Percentiles rank a stretch among this genome's conserved stretches.
Evolutionary conservation across 371 early-diverging fungal species (phyloP).

Genomic region (Mortierella sp.): DNA sequence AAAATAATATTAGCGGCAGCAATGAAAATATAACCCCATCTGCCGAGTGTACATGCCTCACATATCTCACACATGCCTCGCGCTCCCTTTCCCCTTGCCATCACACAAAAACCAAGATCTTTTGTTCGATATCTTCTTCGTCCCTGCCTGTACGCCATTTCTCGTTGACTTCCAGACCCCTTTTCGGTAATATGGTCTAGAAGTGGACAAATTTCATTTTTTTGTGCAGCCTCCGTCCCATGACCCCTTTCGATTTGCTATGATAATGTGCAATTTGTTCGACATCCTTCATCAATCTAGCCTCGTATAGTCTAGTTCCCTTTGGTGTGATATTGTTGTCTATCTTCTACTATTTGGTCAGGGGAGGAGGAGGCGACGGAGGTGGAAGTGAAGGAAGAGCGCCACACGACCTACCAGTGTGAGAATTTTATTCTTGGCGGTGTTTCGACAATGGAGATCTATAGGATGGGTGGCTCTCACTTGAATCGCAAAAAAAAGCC

Average conservation of each 20-base stretch:
- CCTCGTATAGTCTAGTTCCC: not conserved
- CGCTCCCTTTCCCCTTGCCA: not conserved
- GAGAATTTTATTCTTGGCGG: not conserved
- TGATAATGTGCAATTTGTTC: not conserved
- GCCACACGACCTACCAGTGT: not conserved
- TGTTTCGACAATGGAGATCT: not conserved
- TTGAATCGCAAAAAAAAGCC: not conserved
- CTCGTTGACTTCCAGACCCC: not conserved
- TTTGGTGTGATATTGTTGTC: not conserved
- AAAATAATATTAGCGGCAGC: not conserved
- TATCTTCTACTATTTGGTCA: not conserved
- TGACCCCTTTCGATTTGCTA: not conserved
- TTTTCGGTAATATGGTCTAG: not conserved
- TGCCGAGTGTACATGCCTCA: not conserved
- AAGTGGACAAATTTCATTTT: not conserved
- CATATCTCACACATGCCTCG: not conserved
- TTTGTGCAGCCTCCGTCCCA: not conserved
- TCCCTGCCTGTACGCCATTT: not conserved
- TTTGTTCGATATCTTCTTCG: not conserved
- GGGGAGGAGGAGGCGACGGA: not conserved
- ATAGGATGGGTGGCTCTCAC: not conserved
- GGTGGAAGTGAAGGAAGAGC: not conserved
- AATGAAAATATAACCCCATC: not conserved
- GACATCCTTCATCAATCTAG: not conserved
- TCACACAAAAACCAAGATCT: not conserved